Evolutionary conservation across 345 rosid genomes (phyloP).

Genomic region (Eucalyptus grandis): DNA sequence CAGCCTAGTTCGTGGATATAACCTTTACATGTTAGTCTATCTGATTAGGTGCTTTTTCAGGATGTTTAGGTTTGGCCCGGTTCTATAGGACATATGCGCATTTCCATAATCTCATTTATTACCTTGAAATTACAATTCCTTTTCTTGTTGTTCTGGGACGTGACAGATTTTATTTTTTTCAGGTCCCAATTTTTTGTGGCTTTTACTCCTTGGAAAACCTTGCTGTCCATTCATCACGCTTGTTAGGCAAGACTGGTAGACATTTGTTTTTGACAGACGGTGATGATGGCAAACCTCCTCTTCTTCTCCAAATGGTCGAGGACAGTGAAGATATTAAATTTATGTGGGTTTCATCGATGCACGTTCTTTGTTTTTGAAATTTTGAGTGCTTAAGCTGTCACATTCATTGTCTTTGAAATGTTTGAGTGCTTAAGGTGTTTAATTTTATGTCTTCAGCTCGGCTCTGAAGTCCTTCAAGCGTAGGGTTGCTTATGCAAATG

Average conservation of each 20-base stretch:
- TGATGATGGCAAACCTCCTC: constrained; percentile 49
- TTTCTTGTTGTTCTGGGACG: background rate
- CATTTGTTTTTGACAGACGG: constrained; percentile 69
- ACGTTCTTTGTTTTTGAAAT: background rate
- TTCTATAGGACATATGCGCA: background rate
- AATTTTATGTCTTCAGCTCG: constrained; percentile 34
- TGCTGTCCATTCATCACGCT: constrained; percentile 46
- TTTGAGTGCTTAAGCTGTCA: background rate
- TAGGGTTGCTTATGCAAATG: constrained; percentile 75
- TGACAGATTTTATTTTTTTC: background rate
- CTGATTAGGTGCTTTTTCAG: background rate
- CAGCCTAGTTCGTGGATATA: background rate
- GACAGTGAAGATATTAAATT: constrained; percentile 66
- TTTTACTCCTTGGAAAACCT: constrained; percentile 43
- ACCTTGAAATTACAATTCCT: background rate
- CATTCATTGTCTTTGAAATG: background rate
- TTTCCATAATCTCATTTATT: background rate
- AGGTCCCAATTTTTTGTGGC: constrained; percentile 79
- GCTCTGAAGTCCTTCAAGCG: constrained; percentile 73
- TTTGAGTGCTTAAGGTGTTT: background rate
- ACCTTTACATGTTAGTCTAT: background rate
- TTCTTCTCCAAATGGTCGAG: constrained; percentile 64
- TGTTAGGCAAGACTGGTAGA: constrained; percentile 75
- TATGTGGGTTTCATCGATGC: constrained; percentile 39
- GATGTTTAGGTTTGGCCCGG: background rate